Base-by-base conservation (phyloP, 805 yeast species). In the Nakazawaea molendinolei region DNA sequence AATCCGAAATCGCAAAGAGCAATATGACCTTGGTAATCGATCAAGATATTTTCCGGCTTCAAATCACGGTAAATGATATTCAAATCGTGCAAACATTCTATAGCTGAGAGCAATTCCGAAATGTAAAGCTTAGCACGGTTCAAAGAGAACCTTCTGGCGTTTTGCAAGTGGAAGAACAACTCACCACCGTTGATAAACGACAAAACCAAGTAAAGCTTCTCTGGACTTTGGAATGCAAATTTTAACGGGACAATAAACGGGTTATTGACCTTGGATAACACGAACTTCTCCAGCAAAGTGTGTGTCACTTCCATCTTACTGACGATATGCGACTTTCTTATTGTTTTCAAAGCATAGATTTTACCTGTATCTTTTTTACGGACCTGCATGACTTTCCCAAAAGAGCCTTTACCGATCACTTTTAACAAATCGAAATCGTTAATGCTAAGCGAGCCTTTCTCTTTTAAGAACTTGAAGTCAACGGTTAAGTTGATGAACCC, bases 371-470 rank as follows among this genome's bases (percentile, higher is more conserved):
- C 98, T 49, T 85, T 86, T 61, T 92, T 92, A 44, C 87, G 79
- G 28, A 92, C 98, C 60, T 92, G 98, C 97, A 92, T 92, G 36
- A 92, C 98, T 61, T 92, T 92, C 35, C 98, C 98, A 56, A 92
- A 92, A 8, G 97, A 87, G 6, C 98, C 98, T 56, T 92, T 92
- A 24, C 98, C 98, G 38, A 92, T 86, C 16, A 92, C 98, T 60
- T 92, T 92, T 47, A 92, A 69, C 35, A 92, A 63, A 50, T 87
- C 95, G 61, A 92, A 90, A 53, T 90, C 96, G 39, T 87, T 95
- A 46, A 92, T 86, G 1, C 86, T 69, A 33, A 92, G 65, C 33
- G 82, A 81, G 45, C 79, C 74, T 53, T 74, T 75, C 44, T 61
- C 72, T 14, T 38, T 30, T 25, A 58, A 53, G 15, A 86, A 82